A percentile compares a stretch with the other conserved stretches of the same genome.
phyloP scores from a whole-genome alignment of 2,329 filamentous ascomycete species.

The Aureobasidium sp. region DNA sequence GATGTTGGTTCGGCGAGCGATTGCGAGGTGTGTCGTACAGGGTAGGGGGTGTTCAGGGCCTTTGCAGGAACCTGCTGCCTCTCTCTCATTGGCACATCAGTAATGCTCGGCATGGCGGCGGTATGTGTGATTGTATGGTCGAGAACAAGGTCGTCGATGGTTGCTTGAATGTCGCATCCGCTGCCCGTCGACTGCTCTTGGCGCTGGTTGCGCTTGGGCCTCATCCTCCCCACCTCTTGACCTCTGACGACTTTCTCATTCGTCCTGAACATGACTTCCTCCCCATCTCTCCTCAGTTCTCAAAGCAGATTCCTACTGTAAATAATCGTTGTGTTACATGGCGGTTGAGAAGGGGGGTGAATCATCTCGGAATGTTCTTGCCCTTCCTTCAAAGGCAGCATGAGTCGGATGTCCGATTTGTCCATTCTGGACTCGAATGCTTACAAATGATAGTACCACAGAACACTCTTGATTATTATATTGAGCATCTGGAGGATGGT shows the following conservation, averaged over 20 bases:
- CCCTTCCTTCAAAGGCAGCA: no score
- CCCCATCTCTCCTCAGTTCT: no score
- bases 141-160: neutral
- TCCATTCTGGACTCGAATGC: no score
- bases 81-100: conserved; percentile 10
- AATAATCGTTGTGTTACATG: no score
- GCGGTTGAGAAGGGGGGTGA: no score
- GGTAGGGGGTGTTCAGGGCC: conserved; percentile 72
- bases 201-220: neutral
- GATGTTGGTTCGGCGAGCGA: neutral
- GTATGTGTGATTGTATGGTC: neutral
- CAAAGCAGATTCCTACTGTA: no score
- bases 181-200: neutral
- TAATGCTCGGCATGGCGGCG: conserved; percentile 10
- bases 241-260: neutral
- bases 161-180: conserved; percentile 6
- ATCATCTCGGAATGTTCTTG: no score
- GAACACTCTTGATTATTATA: no score
- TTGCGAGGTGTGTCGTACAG: conserved; percentile 51
- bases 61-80: conserved; percentile 54
- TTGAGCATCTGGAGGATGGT: neutral
- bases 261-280: no score
- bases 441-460: no score
- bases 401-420: no score
- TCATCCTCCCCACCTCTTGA: neutral